Percentiles rank a stretch among this genome's conserved stretches.
These are phyloP conservation scores for Apiotrichum veenhuisii DNA, from an alignment of 1,284 basidiomycete species.

Conservation along the genomic window DNA sequence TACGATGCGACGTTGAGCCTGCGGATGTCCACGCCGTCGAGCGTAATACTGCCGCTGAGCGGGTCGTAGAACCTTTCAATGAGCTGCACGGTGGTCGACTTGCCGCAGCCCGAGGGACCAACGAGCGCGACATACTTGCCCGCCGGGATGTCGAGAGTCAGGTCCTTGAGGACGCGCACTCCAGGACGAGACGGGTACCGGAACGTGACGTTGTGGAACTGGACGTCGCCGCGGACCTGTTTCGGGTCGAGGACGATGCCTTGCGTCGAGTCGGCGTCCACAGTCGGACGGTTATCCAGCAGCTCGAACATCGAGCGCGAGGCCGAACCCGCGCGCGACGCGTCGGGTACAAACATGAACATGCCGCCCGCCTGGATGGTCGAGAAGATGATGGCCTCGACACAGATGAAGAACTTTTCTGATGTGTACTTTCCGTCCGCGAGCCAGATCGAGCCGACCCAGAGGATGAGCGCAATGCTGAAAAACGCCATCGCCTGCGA, in stretches of 20 bases:
- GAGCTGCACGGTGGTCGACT: constrained; percentile 56
- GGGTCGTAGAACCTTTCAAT: constrained; percentile 57
- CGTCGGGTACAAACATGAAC: constrained; percentile 89
- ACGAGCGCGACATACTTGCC: constrained; percentile 89
- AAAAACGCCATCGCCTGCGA: constrained; percentile 76
- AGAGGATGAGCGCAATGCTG: constrained; percentile 71
- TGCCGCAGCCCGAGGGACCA: constrained; percentile 71
- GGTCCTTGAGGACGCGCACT: constrained; percentile 75
- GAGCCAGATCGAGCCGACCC: constrained; percentile 47
- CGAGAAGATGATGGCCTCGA: constrained; percentile 57
- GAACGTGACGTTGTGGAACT: constrained; percentile 83
- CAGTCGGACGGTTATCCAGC: constrained; percentile 68
- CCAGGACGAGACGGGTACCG: constrained; percentile 87
- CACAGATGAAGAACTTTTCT: constrained; percentile 73
- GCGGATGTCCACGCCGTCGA: constrained; percentile 76
- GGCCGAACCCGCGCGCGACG: constrained; percentile 79
- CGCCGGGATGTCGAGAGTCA: constrained; percentile 75
- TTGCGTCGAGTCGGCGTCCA: constrained; percentile 72
- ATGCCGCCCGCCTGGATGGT: constrained; percentile 55
- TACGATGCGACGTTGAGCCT: constrained; percentile 79
- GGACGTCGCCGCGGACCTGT: constrained; percentile 66
- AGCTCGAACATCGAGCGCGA: constrained; percentile 72
- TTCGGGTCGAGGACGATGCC: constrained; percentile 59
- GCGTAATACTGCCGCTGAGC: constrained; percentile 47
- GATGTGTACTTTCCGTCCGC: constrained; percentile 60